Percentiles rank a stretch among this genome's conserved stretches.
These are phyloP conservation scores for Zopfia rhizophila DNA, from an alignment of 2,329 filamentous ascomycete species.

Conservation along the genomic window DNA sequence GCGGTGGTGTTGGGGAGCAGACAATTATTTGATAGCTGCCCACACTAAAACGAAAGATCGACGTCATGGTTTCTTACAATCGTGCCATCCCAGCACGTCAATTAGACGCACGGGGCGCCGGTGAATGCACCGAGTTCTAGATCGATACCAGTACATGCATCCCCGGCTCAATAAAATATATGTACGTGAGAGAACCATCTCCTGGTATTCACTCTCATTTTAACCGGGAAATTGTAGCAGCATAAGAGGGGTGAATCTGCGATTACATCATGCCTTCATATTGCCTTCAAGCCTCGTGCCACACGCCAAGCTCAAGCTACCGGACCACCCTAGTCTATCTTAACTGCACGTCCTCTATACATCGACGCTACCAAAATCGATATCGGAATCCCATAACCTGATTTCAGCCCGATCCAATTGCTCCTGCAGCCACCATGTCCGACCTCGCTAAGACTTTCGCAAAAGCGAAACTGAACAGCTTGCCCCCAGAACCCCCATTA, in stretches of 20 bases:
- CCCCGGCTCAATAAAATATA: too few species aligned
- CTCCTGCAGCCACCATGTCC: conserved; percentile 69
- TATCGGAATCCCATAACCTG: conserved; percentile 2
- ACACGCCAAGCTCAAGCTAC: conserved; percentile 1
- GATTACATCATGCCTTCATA: conserved; percentile 10
- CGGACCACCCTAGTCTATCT: background rate
- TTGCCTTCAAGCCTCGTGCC: too few species aligned
- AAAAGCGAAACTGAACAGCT: conserved; percentile 74
- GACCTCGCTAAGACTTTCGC: conserved; percentile 82
- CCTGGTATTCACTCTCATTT: too few species aligned
- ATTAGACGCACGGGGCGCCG: too few species aligned
- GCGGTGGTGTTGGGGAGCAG: conserved; percentile 18
- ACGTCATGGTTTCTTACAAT: conserved; percentile 31
- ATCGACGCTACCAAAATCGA: too few species aligned
- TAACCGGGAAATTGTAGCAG: too few species aligned
- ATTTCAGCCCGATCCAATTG: too few species aligned
- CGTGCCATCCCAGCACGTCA: background rate
- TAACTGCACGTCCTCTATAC: background rate
- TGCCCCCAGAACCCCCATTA: conserved; percentile 64
- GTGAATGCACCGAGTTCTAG: too few species aligned
- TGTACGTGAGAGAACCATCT: too few species aligned
- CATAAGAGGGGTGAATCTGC: background rate
- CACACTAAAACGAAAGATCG: conserved; percentile 20
- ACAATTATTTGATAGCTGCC: conserved; percentile 14
- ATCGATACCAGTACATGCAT: too few species aligned